These are phyloP conservation scores for Eremothecium gossypii DNA, from an alignment of 1,139 yeast species.

Conservation along the genomic window DNA sequence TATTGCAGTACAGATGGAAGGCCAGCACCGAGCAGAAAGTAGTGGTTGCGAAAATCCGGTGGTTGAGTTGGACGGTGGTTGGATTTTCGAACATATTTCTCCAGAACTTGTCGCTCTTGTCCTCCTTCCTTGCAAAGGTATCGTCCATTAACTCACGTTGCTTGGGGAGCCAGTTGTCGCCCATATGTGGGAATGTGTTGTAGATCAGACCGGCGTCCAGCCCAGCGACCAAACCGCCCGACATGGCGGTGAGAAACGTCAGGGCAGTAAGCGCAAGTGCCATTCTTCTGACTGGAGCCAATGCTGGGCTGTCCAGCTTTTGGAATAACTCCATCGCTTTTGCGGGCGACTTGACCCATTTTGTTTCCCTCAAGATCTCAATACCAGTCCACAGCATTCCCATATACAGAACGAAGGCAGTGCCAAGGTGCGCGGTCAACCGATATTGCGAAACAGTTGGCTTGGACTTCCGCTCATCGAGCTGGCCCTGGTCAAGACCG, in stretches of 20 bases:
- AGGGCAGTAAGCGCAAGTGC: conserved; percentile 52
- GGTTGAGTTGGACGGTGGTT: conserved; percentile 87
- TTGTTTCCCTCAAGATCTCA: conserved; percentile 69
- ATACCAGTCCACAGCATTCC: conserved; percentile 89
- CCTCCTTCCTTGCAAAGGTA: conserved; percentile 56
- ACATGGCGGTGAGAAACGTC: conserved; percentile 83
- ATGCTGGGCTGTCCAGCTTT: conserved; percentile 49
- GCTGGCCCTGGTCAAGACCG: conserved; percentile 76
- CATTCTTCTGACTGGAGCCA: conserved; percentile 47
- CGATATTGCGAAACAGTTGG: conserved; percentile 97
- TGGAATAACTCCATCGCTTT: conserved; percentile 41
- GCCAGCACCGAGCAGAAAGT: conserved; percentile 68
- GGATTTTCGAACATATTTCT: conserved; percentile 93
- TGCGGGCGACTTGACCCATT: conserved; percentile 53
- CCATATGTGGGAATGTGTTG: conserved; percentile 96
- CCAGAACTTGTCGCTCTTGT: conserved; percentile 74
- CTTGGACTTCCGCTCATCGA: conserved; percentile 71
- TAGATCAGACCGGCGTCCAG: conserved; percentile 95
- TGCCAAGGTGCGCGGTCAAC: conserved; percentile 87
- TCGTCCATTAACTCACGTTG: conserved; percentile 66
- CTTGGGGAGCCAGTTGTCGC: conserved; percentile 64
- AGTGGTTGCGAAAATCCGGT: conserved; percentile 74
- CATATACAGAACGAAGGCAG: conserved; percentile 80
- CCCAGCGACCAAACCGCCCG: conserved; percentile 98
- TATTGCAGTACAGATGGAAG: conserved; percentile 52